These are phyloP conservation scores for Beauveria scarabaeidicola DNA, from an alignment of 2,329 filamentous ascomycete species.

Conservation along the genomic window DNA sequence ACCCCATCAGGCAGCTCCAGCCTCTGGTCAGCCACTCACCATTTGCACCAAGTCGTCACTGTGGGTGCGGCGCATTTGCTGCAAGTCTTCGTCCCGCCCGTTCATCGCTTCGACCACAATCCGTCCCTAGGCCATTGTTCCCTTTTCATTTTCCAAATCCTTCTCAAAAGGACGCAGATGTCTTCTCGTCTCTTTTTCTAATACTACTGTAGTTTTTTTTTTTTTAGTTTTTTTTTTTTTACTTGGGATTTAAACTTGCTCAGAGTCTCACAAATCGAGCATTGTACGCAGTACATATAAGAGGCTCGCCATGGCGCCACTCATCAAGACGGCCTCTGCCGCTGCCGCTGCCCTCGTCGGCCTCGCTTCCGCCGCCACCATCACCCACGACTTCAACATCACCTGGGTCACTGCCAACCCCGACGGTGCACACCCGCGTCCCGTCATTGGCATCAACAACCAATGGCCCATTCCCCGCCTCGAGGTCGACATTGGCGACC, in stretches of 20 bases:
- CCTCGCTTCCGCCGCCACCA: constrained; percentile 33
- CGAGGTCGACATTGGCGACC: constrained; percentile 54
- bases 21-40: not conserved
- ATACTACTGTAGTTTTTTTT: not conserved
- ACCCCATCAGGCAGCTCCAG: constrained; percentile 7
- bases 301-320: constrained; percentile 4
- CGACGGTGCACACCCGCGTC: constrained; percentile 54
- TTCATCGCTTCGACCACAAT: not conserved
- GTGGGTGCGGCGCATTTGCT: not conserved
- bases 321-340: not conserved
- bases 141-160: not conserved
- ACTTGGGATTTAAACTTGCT: too few relatives aligned
- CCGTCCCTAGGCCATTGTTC: not conserved
- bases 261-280: not conserved
- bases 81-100: not conserved
- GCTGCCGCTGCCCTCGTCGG: constrained; percentile 12
- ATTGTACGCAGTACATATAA: not conserved
- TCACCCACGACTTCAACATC: constrained; percentile 59
- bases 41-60: not conserved
- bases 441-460: constrained; percentile 70
- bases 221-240: not conserved
- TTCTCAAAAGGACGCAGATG: constrained; percentile 8
- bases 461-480: constrained; percentile 66
- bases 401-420: constrained; percentile 66
- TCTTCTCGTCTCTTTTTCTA: not conserved